Evolutionary conservation across 1,284 basidiomycete genomes (phyloP), one percentile per base, ranked within the genome.

Genomic region (Ustilago shanxiensis): DNA sequence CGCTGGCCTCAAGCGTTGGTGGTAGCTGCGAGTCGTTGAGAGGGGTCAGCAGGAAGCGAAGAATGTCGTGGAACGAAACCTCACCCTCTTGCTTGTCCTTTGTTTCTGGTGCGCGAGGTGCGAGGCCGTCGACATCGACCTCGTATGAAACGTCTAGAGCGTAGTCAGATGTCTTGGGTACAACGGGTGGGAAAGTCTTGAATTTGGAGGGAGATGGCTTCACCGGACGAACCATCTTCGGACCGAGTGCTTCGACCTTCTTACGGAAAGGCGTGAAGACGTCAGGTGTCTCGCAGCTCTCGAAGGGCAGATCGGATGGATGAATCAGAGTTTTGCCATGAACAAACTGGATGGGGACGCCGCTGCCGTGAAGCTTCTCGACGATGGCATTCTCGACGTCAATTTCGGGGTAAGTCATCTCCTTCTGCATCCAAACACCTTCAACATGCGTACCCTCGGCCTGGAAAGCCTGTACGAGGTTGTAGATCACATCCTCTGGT

Each of bases 261-360:
- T 88, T 88, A 20, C 89, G 79, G 80, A 89, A 89, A 3, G 85
- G 85, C 0, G 89, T 89, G 61, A 88, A 89, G 39, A 89, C 87
- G 71, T 89, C 88, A 2, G 88, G 88, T 6, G 87, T 88, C 24
- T 88, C 70, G 8, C 65, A 77, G 31, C 86, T 74, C 3, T 86
- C 55, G 79, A 89, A 89, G 0, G 89, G 88, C 18, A 89, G 82
- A 44, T 88, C 87, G 13, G 82, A 75, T 3, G 85, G 82, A 54
- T 88, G 87, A 50, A 83, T 74, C 45, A 83, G 64, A 22, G 82
- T 82, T 55, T 83, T 83, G 60, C 75, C 77, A 49, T 82, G 54
- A 26, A 83, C 79, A 50, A 78, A 82, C 7, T 71, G 72, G 5
- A 81, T 55, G 2, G 77, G 82, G 1, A 79, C 76, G 20, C 79